Evolutionary conservation across 768 basidiomycete genomes (phyloP).

Genomic region (Lentinula guzmanii): DNA sequence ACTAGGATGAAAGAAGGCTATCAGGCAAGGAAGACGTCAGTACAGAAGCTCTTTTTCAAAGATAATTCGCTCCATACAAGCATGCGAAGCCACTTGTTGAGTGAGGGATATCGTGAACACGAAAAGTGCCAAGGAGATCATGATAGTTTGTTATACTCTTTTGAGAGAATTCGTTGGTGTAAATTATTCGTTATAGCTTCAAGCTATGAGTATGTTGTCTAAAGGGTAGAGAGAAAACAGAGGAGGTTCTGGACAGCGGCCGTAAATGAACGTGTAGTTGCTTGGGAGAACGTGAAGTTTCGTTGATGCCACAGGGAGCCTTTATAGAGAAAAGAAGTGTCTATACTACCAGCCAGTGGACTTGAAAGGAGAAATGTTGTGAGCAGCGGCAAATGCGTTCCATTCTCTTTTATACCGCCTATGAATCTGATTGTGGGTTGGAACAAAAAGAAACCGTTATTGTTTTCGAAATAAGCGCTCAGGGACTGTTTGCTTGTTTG

Average conservation of each 20-base stretch:
- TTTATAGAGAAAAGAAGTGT: neutral
- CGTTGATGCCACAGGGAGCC: neutral
- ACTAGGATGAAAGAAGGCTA: conserved; percentile 29
- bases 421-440: neutral
- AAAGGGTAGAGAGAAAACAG: neutral
- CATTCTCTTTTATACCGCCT: neutral
- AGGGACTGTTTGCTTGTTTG: neutral
- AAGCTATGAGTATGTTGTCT: neutral
- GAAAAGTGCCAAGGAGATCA: neutral
- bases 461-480: neutral
- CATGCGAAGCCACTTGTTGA: neutral
- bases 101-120: neutral
- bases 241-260: neutral
- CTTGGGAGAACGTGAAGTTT: neutral
- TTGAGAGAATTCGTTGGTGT: neutral
- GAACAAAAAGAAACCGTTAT: neutral
- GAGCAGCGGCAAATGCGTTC: neutral
- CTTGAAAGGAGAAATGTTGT: neutral
- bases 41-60: neutral
- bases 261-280: neutral
- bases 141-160: neutral
- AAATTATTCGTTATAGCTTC: neutral
- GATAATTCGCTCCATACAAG: neutral
- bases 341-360: conserved; percentile 1
- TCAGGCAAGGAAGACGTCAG: neutral